Conservation (phyloP, 192 early-diverging fungal species). For the Linnemannia hyalina region DNA sequence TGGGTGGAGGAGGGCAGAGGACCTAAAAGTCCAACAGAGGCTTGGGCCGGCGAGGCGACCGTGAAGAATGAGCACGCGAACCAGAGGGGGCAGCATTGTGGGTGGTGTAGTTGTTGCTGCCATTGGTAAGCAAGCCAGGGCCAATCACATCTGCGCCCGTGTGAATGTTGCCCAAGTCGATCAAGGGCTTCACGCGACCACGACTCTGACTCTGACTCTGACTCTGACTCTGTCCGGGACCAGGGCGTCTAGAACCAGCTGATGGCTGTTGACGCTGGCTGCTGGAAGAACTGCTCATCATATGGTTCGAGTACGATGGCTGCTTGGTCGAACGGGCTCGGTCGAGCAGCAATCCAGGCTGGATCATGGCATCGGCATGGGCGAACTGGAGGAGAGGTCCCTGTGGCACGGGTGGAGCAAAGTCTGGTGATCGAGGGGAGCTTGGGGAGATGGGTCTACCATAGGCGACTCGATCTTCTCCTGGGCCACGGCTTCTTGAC, state of each 20-base stretch:
- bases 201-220: conserved; percentile 3
- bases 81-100: neutral
- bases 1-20: neutral
- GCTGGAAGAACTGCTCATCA: neutral
- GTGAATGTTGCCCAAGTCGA: conserved; percentile 39
- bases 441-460: conserved; percentile 17
- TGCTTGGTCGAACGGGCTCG: conserved; percentile 34
- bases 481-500: conserved; percentile 44
- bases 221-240: neutral
- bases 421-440: conserved; percentile 5
- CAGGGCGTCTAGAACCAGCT: neutral
- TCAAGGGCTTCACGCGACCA: conserved; percentile 27
- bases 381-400: conserved; percentile 44
- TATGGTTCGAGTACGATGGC: neutral
- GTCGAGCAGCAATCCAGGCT: conserved; percentile 45
- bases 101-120: neutral
- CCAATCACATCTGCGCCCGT: conserved; percentile 35
- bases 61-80: conserved; percentile 3
- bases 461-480: conserved; percentile 18
- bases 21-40: conserved; percentile 44
- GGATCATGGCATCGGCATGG: conserved; percentile 45
- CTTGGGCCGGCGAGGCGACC: conserved; percentile 36
- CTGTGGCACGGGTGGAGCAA: conserved; percentile 16
- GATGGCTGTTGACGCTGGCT: neutral
- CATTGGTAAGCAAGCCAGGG: conserved; percentile 29